Conservation (phyloP, 208 protist species). For the Trypanosomatidae sp. region DNA sequence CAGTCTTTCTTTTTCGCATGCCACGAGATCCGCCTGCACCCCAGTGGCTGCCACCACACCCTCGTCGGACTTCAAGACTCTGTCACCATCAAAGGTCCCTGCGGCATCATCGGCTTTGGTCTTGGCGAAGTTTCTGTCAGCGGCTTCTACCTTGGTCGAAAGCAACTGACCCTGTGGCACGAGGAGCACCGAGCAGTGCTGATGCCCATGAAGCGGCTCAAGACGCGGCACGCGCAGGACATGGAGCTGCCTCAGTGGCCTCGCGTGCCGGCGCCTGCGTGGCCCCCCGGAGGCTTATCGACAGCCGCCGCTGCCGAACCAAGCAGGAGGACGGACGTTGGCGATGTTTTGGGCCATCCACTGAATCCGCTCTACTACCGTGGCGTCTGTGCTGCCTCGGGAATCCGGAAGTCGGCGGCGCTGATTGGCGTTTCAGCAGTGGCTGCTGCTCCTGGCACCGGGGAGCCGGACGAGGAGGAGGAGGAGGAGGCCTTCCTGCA, state of each 20-base stretch:
- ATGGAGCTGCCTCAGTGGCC: slow-evolving; percentile 30
- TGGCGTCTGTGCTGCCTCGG: not conserved
- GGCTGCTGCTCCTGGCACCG: not conserved
- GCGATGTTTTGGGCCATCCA: slow-evolving; percentile 7
- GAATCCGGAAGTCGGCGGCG: not conserved
- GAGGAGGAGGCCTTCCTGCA: slow-evolving; percentile 25
- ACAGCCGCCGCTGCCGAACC: not conserved
- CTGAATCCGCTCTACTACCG: slow-evolving; percentile 10
- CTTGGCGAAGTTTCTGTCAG: slow-evolving; percentile 63
- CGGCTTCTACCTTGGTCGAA: slow-evolving; percentile 70
- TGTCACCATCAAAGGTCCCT: slow-evolving; percentile 77
- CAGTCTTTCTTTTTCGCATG: slow-evolving; percentile 54
- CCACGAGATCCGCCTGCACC: slow-evolving; percentile 36
- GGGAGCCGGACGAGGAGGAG: slow-evolving; percentile 22
- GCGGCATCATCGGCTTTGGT: slow-evolving; percentile 66
- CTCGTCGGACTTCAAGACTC: slow-evolving; percentile 50
- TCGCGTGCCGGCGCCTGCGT: slow-evolving; percentile 16
- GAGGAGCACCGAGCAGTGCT: slow-evolving; percentile 49
- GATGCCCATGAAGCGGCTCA: slow-evolving; percentile 48
- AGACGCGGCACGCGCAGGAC: slow-evolving; percentile 34
- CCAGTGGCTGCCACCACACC: slow-evolving; percentile 63
- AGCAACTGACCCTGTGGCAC: slow-evolving; percentile 63
- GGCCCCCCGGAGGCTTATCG: slow-evolving; percentile 15
- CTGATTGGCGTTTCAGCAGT: not conserved
- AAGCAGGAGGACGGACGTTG: not conserved